Evolutionary conservation across 2,329 filamentous ascomycete species (phyloP).

Genomic region (Paramyrothecium roridum): DNA sequence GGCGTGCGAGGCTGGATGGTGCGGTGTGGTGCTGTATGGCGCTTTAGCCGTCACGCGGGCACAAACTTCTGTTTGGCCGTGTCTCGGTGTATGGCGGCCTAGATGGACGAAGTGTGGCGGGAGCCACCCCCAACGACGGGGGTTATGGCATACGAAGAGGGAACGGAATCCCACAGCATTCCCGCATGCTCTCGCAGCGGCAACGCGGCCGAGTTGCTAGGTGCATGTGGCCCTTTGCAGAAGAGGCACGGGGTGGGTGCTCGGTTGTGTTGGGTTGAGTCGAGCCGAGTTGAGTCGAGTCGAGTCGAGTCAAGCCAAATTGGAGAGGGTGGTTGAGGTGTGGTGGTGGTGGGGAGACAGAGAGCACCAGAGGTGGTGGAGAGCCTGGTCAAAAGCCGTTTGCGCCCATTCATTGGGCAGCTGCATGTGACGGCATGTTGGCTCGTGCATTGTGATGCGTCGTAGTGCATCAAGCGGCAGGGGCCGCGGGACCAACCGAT

Average conservation of each 20-base stretch:
- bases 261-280: background rate
- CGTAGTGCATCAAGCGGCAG: slow-evolving; percentile 23
- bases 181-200: background rate
- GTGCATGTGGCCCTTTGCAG: background rate
- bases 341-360: background rate
- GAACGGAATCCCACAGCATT: background rate
- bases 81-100: background rate
- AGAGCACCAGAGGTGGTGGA: background rate
- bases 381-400: slow-evolving; percentile 11
- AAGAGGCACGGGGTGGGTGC: background rate
- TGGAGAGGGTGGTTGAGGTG: background rate
- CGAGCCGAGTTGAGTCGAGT: background rate
- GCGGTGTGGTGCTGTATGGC: too few species aligned
- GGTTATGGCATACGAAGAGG: background rate
- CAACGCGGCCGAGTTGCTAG: background rate
- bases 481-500: slow-evolving; percentile 45
- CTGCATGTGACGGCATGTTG: slow-evolving; percentile 39
- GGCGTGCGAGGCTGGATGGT: too few species aligned
- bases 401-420: slow-evolving; percentile 31
- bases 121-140: background rate
- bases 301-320: background rate
- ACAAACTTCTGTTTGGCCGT: background rate
- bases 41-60: background rate
- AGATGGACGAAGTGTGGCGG: background rate
- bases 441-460: slow-evolving; percentile 34